Percentiles rank a stretch among this genome's conserved stretches.
These are phyloP conservation scores for Trichoderma gamsii DNA, from an alignment of 495 filamentous ascomycete genomes.

Conservation along the genomic window DNA sequence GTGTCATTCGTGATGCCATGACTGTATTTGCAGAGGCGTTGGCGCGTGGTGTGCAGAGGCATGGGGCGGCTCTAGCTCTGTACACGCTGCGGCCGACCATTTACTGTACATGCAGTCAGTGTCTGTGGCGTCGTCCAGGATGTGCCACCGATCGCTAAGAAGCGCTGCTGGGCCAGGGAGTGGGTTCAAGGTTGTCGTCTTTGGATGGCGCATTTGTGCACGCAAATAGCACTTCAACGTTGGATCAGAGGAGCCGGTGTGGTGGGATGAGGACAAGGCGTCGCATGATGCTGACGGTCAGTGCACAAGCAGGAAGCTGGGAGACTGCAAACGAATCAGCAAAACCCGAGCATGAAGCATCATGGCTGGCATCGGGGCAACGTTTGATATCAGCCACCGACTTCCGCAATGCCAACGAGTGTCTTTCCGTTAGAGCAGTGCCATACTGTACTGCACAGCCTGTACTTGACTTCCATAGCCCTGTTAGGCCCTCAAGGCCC, in stretches of 20 bases:
- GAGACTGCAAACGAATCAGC: background rate
- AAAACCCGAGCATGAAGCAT: background rate
- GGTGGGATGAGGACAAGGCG: slow-evolving; percentile 9
- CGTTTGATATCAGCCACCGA: too few species aligned
- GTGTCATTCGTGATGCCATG: background rate
- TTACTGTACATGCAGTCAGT: background rate
- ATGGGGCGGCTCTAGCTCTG: background rate
- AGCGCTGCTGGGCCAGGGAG: background rate
- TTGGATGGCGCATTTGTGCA: background rate
- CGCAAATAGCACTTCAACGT: background rate
- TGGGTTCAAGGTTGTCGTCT: background rate
- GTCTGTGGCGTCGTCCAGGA: slow-evolving; percentile 9
- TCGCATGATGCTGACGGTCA: background rate
- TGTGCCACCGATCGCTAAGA: background rate
- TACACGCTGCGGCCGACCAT: background rate
- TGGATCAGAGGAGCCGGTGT: background rate
- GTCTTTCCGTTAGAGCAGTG: too few species aligned
- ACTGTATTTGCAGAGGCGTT: background rate
- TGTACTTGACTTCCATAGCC: background rate
- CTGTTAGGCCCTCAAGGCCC: background rate
- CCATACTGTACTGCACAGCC: too few species aligned
- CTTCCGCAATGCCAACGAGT: too few species aligned
- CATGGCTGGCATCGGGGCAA: too few species aligned
- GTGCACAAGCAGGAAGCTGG: background rate
- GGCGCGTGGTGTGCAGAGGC: background rate